Evolutionary conservation across 2,329 filamentous ascomycete genomes (phyloP), one percentile per base, ranked within the genome.

Genomic region (Clonostachys chloroleuca): DNA sequence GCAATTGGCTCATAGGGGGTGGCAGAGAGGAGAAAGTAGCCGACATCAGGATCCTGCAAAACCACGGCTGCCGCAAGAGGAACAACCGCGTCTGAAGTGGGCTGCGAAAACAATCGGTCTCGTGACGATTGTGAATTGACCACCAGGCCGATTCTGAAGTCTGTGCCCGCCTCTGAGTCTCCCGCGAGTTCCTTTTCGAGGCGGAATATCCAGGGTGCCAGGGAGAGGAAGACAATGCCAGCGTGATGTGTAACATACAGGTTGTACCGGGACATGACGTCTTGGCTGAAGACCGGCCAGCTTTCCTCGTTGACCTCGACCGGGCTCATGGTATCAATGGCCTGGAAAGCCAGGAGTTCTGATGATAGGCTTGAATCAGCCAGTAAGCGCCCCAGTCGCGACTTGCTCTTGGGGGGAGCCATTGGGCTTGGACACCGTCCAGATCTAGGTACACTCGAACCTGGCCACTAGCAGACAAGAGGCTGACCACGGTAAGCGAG

Each of bases 401-500:
- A 71, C 55, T 75, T 82, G 55, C 67, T 71, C 48, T 74, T 78
- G 7, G 79, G 78, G 1, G 80, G 80, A 86, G 65, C 82, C 82
- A 86, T 57, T 84, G 78, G n/a, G 82, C 82, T 58, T 85, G 77
- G 14, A 84, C 73, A 2, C 80, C 80, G 10, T 83, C 75, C 3
- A 82, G 55, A 54, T 86, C 82, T 12, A 86, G 67, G 54, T 81
- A 84, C 36, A 86, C 68, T 40, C 80, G 74, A 47, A 84, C 67
- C 56, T 80, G 79, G 5, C 82, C 82, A 53, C 78, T 83, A 4
- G 75, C 78, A 2, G 80, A 80, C 2, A 85, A 66, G 9, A 85
- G 62, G 56, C 81, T 84, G 42, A 86, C 59, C 34, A 84, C 67
- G 5, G 78, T 70, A 24, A 85, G 64, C 2, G 82, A 86, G 16